A percentile compares a stretch with the other conserved stretches of the same genome.
These are phyloP conservation scores for Pilatotrama ljubarskyi DNA, from an alignment of 768 basidiomycete species.

Conservation along the genomic window DNA sequence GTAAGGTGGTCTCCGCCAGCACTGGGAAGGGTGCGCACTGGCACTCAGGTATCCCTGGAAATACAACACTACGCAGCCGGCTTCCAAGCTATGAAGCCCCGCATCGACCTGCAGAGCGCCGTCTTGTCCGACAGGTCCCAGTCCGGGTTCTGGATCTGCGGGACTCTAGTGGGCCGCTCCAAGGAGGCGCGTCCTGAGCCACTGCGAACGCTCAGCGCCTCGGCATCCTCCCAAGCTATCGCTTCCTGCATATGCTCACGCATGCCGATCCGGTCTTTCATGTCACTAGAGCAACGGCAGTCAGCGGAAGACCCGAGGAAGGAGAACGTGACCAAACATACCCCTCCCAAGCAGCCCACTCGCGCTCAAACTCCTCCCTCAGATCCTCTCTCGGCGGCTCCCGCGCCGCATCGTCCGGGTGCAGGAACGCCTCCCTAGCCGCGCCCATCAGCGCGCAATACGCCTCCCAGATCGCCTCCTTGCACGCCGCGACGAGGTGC, in stretches of 20 bases:
- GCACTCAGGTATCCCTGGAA: too few relatives aligned
- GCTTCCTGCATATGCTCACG: slow-evolving; percentile 47
- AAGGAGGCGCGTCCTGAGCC: background rate
- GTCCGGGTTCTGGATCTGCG: slow-evolving; percentile 16
- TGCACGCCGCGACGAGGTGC: slow-evolving; percentile 58
- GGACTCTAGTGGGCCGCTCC: background rate
- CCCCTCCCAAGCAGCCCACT: slow-evolving; percentile 74
- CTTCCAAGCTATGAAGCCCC: slow-evolving; percentile 59
- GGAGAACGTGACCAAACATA: slow-evolving; percentile 36
- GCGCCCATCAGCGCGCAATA: slow-evolving; percentile 49
- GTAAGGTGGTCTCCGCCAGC: too few relatives aligned
- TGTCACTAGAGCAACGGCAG: slow-evolving; percentile 50
- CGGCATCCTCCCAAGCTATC: slow-evolving; percentile 53
- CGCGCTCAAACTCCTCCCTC: slow-evolving; percentile 62
- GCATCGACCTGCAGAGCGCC: slow-evolving; percentile 35
- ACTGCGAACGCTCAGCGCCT: background rate
- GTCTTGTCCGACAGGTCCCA: slow-evolving; percentile 24
- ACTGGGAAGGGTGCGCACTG: too few relatives aligned
- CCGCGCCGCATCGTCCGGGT: slow-evolving; percentile 15
- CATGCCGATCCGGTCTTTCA: slow-evolving; percentile 71
- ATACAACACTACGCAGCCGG: background rate
- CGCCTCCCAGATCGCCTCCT: slow-evolving; percentile 67
- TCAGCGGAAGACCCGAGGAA: slow-evolving; percentile 3
- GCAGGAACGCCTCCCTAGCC: slow-evolving; percentile 18
- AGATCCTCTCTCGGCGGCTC: slow-evolving; percentile 11